phyloP scores from a whole-genome alignment of 768 basidiomycete species.

The Multifurca ochricompacta region DNA sequence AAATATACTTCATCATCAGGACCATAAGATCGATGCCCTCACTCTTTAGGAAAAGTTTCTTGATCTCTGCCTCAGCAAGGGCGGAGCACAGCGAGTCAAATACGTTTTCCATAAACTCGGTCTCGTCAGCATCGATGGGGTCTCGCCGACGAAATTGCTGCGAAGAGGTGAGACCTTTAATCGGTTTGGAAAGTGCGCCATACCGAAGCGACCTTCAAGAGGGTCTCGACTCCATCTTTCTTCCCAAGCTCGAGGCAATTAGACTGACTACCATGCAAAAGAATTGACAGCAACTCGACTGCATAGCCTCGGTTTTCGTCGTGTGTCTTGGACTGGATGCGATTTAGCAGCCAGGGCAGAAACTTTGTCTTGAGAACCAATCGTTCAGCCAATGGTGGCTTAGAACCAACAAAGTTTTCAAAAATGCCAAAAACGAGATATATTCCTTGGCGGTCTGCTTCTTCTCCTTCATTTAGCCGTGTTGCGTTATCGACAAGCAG shows the following conservation, averaged over 20 bases:
- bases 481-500: slow-evolving; percentile 82
- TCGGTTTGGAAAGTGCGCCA: slow-evolving; percentile 25
- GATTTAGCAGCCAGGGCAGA: slow-evolving; percentile 69
- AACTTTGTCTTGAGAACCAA: slow-evolving; percentile 71
- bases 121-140: slow-evolving; percentile 81
- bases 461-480: slow-evolving; percentile 86
- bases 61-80: slow-evolving; percentile 70
- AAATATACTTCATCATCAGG: slow-evolving; percentile 87
- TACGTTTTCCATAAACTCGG: slow-evolving; percentile 96
- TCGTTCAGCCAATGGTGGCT: slow-evolving; percentile 61
- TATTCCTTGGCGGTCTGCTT: slow-evolving; percentile 84
- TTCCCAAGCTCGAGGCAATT: slow-evolving; percentile 66
- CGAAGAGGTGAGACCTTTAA: slow-evolving; percentile 13
- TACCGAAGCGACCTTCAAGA: slow-evolving; percentile 76
- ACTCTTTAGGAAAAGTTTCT: slow-evolving; percentile 72
- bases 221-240: slow-evolving; percentile 67
- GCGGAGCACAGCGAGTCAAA: slow-evolving; percentile 88
- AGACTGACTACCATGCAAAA: slow-evolving; percentile 64
- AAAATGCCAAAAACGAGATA: slow-evolving; percentile 93
- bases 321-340: slow-evolving; percentile 63
- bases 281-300: slow-evolving; percentile 86
- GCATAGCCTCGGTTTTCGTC: slow-evolving; percentile 93
- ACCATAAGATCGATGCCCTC: slow-evolving; percentile 97
- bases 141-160: slow-evolving; percentile 86
- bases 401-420: slow-evolving; percentile 86